Evolutionary conservation across 306 rosid genomes (phyloP), one percentile per base, ranked within the genome.

Genomic region (Corylus americana): DNA sequence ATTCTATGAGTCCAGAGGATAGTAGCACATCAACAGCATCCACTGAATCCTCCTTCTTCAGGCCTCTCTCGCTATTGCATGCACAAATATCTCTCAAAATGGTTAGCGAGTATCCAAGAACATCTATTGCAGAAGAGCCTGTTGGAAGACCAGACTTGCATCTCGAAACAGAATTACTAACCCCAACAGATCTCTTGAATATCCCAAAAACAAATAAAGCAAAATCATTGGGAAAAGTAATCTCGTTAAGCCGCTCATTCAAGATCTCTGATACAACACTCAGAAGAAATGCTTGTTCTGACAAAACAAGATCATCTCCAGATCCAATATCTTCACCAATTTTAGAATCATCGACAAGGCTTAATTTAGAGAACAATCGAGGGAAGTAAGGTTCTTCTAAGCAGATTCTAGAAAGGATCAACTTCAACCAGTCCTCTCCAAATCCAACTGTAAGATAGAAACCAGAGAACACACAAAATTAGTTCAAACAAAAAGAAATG

Each of bases 21-120:
- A 90, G 69, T 72, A 92, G 79, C 81, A 77, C 66, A 67, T 86
- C 85, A 44, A 86, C 90, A 72, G 81, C 85, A 78, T 84, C 88
- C 55, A 76, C 77, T n/a, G 83, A 66, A 71, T 76, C 76, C 51
- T 74, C 86, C 55, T 75, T 84, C 48, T 45, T 31, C 8, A 51
- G 71, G 48, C 76, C 86, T 73, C 81, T 69, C 6, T 13, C 61
- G 58, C 83, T 74, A 75, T 86, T 87, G 68, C 75, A 80, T 10
- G 96, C 91, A 78, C 95, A 91, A 11, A 86, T 87, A 84, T 92
- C 97, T 80, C 92, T 90, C 86, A 92, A 82, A 75, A 92, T 85
- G 57, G 85, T 80, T 69, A 91, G 87, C 4, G 95, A 88, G 84
- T 88, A 95, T 37, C 98, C 96, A 54, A 89, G 86, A 86, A 89